phyloP scores from a whole-genome alignment of 495 filamentous ascomycete species.

The Tuber magnatum region DNA sequence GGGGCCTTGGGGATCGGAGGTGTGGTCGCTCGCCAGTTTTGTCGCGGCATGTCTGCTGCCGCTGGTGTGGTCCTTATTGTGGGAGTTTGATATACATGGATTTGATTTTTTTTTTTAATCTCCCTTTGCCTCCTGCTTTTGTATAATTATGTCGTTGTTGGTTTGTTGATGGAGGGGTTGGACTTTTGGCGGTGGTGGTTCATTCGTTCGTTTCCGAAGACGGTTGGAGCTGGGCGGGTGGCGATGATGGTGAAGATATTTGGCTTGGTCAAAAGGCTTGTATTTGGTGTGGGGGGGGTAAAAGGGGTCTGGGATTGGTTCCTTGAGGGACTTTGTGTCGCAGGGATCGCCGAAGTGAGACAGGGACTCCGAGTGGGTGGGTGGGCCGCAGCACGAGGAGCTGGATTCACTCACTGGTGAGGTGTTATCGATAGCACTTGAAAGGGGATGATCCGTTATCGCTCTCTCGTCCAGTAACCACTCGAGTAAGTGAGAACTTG shows the following conservation, averaged over 20 bases:
- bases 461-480: not conserved
- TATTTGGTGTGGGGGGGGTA: not conserved
- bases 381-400: not conserved
- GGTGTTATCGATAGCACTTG: not conserved
- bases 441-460: not conserved
- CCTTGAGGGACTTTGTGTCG: not conserved
- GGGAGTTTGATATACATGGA: slow-evolving; percentile 4
- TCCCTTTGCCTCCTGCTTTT: not conserved
- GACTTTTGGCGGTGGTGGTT: not conserved
- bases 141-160: not conserved
- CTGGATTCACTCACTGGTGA: not conserved
- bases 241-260: not conserved
- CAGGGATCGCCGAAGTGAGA: not conserved
- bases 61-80: not conserved
- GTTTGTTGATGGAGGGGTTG: not conserved
- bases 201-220: not conserved
- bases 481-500: not conserved
- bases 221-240: not conserved
- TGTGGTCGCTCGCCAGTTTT: slow-evolving; percentile 38
- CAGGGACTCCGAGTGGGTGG: not conserved
- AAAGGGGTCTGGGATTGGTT: not conserved
- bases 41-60: slow-evolving; percentile 26
- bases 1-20: slow-evolving; percentile 12
- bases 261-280: slow-evolving; percentile 3
- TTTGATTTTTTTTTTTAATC: too few species aligned